phyloP scores from a whole-genome alignment of 169 alveolate species.

The Theileria orientalis region DNA sequence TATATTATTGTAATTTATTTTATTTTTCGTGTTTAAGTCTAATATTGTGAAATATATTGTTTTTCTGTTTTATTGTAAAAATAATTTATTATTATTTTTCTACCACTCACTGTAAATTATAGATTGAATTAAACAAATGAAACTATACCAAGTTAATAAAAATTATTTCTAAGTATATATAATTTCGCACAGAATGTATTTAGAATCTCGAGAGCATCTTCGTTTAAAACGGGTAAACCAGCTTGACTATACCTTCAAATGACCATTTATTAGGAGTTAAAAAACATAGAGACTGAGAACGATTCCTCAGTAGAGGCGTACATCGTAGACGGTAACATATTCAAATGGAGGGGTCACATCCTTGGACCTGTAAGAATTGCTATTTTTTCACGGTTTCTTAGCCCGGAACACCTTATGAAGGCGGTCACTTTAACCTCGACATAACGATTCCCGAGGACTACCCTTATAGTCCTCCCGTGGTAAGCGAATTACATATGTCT shows the following conservation, averaged over 20 bases:
- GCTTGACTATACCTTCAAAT: neutral
- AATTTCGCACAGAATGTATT: slow-evolving; percentile 2
- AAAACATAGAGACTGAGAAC: slow-evolving; percentile 68
- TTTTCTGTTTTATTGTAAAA: neutral
- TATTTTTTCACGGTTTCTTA: slow-evolving; percentile 3
- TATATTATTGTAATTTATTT: neutral
- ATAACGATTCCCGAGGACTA: slow-evolving; percentile 91
- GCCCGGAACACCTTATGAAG: slow-evolving; percentile 91
- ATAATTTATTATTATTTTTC: neutral
- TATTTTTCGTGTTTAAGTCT: neutral
- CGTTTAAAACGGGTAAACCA: slow-evolving; percentile 41
- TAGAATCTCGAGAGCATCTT: slow-evolving; percentile 41
- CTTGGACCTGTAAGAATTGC: slow-evolving; percentile 78
- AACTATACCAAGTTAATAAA: neutral
- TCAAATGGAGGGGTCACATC: slow-evolving; percentile 87
- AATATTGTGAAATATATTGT: neutral
- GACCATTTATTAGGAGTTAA: slow-evolving; percentile 55
- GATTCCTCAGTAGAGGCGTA: slow-evolving; percentile 76
- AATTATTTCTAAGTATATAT: neutral
- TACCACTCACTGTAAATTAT: neutral
- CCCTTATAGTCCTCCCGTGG: slow-evolving; percentile 88
- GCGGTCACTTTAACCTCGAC: slow-evolving; percentile 88
- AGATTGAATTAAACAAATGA: neutral
- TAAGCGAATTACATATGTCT: neutral
- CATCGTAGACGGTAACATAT: slow-evolving; percentile 79